These are phyloP conservation scores for Cladosporium sp. DNA, from an alignment of 2,329 filamentous ascomycete species.

Conservation along the genomic window DNA sequence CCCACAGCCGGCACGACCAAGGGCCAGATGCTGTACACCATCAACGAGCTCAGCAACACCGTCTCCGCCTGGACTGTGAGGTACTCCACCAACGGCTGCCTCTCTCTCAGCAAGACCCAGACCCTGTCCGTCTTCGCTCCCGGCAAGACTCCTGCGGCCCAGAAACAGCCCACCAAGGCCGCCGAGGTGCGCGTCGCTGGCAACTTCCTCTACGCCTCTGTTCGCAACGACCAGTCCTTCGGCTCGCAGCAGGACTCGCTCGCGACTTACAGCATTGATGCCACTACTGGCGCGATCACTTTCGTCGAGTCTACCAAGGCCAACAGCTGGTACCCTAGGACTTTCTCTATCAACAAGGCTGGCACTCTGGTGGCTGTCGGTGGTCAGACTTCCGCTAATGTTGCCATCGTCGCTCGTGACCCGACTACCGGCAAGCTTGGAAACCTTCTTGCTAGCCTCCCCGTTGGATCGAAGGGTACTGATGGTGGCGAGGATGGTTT, in stretches of 20 bases:
- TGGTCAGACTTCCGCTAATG: conserved; percentile 21
- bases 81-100: conserved; percentile 35
- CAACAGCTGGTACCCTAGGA: conserved; percentile 38
- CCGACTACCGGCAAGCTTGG: conserved; percentile 9
- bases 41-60: conserved; percentile 38
- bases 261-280: conserved; percentile 36
- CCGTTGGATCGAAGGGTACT: conserved; percentile 15
- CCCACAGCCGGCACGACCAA: conserved; percentile 26
- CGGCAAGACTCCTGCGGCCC: conserved; percentile 30
- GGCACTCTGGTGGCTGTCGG: conserved; percentile 20
- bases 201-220: conserved; percentile 38
- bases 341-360: conserved; percentile 29
- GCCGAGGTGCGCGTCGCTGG: conserved; percentile 37
- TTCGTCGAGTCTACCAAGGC: conserved; percentile 36
- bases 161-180: conserved; percentile 28
- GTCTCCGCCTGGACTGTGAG: conserved; percentile 35
- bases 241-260: conserved; percentile 34
- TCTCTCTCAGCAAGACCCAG: conserved; percentile 35
- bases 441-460: conserved; percentile 13
- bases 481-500: conserved; percentile 20
- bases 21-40: conserved; percentile 33
- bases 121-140: conserved; percentile 37
- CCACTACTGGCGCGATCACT: conserved; percentile 30
- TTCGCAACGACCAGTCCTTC: conserved; percentile 41
- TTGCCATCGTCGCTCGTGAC: conserved; percentile 17